phyloP scores from a whole-genome alignment of 768 basidiomycete species.

The Tricholoma terreum region DNA sequence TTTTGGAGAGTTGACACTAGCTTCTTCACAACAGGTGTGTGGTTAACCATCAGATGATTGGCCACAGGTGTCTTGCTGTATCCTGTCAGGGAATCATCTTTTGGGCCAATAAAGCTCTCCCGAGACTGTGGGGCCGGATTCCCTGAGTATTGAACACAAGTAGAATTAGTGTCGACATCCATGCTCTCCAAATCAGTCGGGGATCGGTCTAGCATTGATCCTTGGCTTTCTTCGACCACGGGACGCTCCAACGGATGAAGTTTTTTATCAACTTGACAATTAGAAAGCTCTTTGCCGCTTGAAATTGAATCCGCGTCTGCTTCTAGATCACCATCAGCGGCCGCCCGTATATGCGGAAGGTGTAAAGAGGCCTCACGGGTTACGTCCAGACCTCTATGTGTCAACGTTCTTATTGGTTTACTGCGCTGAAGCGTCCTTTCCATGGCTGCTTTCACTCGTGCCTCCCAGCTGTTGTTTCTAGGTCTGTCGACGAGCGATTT shows the following conservation, averaged over 20 bases:
- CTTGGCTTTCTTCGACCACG: too few relatives aligned
- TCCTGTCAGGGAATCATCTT: not conserved
- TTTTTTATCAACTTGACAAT: too few relatives aligned
- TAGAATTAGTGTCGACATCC: not conserved
- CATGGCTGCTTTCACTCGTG: not conserved
- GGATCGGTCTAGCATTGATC: not conserved
- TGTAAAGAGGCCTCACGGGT: slow-evolving; percentile 6
- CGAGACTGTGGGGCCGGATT: not conserved
- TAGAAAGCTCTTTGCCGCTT: too few relatives aligned
- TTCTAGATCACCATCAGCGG: not conserved
- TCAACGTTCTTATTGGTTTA: not conserved
- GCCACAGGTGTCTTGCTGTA: not conserved
- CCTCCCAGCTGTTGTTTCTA: slow-evolving; percentile 2
- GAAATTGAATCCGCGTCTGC: not conserved
- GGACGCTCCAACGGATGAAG: too few relatives aligned
- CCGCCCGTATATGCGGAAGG: not conserved
- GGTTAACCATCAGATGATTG: slow-evolving; percentile 1
- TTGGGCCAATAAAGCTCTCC: slow-evolving; percentile 3
- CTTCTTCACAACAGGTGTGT: slow-evolving; percentile 12
- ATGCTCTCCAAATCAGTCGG: not conserved
- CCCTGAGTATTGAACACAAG: not conserved
- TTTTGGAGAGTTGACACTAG: slow-evolving; percentile 19
- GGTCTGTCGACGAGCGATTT: not conserved
- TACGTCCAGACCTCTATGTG: not conserved
- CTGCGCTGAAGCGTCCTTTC: not conserved